Evolutionary conservation across 1,284 basidiomycete species (phyloP), one percentile per base, ranked within the genome.

Genomic region (Chalciporus sp.): DNA sequence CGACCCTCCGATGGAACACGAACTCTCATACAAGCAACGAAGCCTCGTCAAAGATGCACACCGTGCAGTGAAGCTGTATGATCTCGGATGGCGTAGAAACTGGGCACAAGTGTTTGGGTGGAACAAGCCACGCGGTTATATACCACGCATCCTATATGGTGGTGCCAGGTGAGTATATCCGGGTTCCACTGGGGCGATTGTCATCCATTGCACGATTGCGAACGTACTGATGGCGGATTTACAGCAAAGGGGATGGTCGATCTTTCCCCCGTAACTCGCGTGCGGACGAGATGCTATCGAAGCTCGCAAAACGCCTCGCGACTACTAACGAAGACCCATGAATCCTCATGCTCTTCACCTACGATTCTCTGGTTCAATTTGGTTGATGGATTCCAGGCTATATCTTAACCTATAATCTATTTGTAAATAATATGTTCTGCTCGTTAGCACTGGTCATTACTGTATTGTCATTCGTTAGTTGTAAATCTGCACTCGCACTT

Each of bases 21-120:
- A 92, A 57, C 76, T 95, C 11, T 86, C 85, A 1, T 83, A 80
- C 52, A 65, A 72, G 1, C 92, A 95, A 70, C 80, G 92, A 27
- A 72, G 77, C 28, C 74, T 88, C 3, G 83, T 94, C 1, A 81
- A 79, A 45, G 76, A 81, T 17, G 88, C 88, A 17, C 89, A 92
- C 58, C 73, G 79, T 3, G 68, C 78, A 17, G 82, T 94, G 49
- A 81, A 81, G 20, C 58, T 91, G 16, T 95, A 92, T 63, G 86
- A 94, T 68, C 63, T 94, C 4, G 92, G 93, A 7, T 89, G 84
- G 83, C 75, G 77, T 42, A 76, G 72, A 59, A 95, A 95, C 61
- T 85, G 85, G 80, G 71, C 64, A 16, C 85, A 89, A 63, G 80
- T 84, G 1, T 78, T 90, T 56, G 87, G 85, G 12, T 84, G 78